Percentiles rank a stretch among this genome's conserved stretches.
Evolutionary conservation across 148 eudicot species (phyloP).

Genomic region (Vaccinium darrowii): DNA sequence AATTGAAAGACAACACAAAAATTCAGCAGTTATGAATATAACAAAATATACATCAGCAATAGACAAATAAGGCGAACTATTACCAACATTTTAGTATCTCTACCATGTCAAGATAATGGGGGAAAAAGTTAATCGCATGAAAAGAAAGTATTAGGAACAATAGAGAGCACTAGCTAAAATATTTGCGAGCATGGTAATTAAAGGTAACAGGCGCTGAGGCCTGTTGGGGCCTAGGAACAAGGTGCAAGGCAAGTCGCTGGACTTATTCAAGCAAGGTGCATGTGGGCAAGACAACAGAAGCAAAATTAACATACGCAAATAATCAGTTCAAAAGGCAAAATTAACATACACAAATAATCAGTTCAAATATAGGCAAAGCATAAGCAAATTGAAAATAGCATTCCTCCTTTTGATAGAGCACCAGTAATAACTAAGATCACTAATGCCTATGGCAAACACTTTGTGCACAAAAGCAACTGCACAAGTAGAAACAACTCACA

Average conservation of each 20-base stretch:
- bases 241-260: neutral
- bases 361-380: neutral
- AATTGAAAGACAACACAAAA: slow-evolving; percentile 20
- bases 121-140: neutral
- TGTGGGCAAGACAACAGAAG: neutral
- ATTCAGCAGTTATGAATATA: neutral
- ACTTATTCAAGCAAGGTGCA: neutral
- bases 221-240: neutral
- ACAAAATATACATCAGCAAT: neutral
- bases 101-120: neutral
- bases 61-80: neutral
- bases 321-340: neutral
- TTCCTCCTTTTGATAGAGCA: neutral
- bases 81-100: neutral
- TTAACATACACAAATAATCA: neutral
- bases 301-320: neutral
- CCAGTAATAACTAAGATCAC: neutral
- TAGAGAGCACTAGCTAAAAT: neutral
- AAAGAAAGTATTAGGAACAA: neutral
- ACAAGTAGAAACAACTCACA: neutral
- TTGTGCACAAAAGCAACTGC: neutral
- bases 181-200: neutral
- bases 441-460: neutral
- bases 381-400: neutral
- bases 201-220: neutral